Evolutionary conservation across 495 filamentous ascomycete species (phyloP).

Genomic region (Neurospora intermedia): DNA sequence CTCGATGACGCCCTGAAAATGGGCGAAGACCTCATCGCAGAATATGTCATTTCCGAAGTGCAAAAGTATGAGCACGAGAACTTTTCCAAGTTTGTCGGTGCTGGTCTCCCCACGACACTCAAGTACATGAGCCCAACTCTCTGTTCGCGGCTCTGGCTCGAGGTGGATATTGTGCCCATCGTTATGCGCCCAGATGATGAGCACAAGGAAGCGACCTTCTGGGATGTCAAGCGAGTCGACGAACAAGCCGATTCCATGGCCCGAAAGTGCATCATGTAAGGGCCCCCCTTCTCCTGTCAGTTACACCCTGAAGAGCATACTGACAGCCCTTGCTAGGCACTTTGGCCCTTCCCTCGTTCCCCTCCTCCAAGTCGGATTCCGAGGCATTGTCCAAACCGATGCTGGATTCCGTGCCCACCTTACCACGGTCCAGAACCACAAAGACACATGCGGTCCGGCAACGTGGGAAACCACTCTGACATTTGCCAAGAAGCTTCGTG

Average conservation of each 20-base stretch:
- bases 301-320: background rate
- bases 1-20: slow-evolving; percentile 24
- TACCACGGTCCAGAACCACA: slow-evolving; percentile 51
- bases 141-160: slow-evolving; percentile 66
- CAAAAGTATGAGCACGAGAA: slow-evolving; percentile 49
- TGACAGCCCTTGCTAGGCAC: slow-evolving; percentile 33
- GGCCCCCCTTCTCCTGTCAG: background rate
- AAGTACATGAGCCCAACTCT: slow-evolving; percentile 46
- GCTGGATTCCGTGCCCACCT: slow-evolving; percentile 51
- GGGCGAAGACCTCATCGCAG: slow-evolving; percentile 36
- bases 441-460: slow-evolving; percentile 43
- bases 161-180: slow-evolving; percentile 68
- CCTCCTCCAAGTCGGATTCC: slow-evolving; percentile 61
- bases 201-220: slow-evolving; percentile 34
- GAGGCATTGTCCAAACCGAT: slow-evolving; percentile 69
- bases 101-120: slow-evolving; percentile 44
- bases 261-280: slow-evolving; percentile 63
- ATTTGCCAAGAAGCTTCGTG: slow-evolving; percentile 56
- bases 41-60: slow-evolving; percentile 44
- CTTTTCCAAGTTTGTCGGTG: slow-evolving; percentile 56
- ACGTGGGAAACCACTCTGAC: slow-evolving; percentile 64
- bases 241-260: slow-evolving; percentile 84
- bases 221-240: slow-evolving; percentile 52
- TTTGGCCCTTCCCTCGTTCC: slow-evolving; percentile 70
- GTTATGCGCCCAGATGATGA: slow-evolving; percentile 38